Conservation (phyloP, 306 rosid species). For the Cicer bijugum region DNA sequence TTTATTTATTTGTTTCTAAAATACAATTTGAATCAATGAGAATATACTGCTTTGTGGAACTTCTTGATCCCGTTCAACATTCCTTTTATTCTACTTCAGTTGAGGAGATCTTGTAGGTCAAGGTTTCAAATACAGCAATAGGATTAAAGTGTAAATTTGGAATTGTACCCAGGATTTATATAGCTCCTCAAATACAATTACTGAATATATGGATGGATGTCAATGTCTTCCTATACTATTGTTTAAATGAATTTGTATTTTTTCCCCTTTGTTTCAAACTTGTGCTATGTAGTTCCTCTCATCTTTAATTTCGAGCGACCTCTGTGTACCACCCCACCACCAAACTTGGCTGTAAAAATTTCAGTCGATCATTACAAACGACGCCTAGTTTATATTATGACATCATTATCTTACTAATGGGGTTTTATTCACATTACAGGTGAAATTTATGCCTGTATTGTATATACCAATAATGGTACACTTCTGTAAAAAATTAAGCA, state of each 20-base stretch:
- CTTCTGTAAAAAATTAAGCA: background rate
- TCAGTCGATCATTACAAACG: background rate
- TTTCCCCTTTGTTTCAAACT: background rate
- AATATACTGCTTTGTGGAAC: slow-evolving; percentile 22
- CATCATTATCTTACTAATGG: background rate
- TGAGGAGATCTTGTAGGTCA: slow-evolving; percentile 22
- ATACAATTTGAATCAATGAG: slow-evolving; percentile 9
- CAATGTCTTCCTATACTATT: background rate
- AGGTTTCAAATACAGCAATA: slow-evolving; percentile 20
- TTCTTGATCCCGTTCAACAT: slow-evolving; percentile 31
- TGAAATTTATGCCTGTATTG: slow-evolving; percentile 4
- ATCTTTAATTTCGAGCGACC: background rate
- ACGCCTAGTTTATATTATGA: background rate
- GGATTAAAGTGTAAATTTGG: background rate
- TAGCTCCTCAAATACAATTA: slow-evolving; percentile 6
- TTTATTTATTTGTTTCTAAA: background rate
- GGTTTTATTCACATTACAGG: background rate
- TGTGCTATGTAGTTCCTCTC: background rate
- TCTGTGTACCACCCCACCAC: background rate
- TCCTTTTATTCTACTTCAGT: slow-evolving; percentile 37
- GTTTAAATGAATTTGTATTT: background rate
- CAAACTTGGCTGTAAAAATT: slow-evolving; percentile 5
- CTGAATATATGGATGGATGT: slow-evolving; percentile 11
- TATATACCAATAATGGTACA: slow-evolving; percentile 3
- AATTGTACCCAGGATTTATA: background rate